Percentiles rank a stretch among this genome's conserved stretches.
phyloP scores from a whole-genome alignment of 768 basidiomycete species.

The Boletus fagicola region DNA sequence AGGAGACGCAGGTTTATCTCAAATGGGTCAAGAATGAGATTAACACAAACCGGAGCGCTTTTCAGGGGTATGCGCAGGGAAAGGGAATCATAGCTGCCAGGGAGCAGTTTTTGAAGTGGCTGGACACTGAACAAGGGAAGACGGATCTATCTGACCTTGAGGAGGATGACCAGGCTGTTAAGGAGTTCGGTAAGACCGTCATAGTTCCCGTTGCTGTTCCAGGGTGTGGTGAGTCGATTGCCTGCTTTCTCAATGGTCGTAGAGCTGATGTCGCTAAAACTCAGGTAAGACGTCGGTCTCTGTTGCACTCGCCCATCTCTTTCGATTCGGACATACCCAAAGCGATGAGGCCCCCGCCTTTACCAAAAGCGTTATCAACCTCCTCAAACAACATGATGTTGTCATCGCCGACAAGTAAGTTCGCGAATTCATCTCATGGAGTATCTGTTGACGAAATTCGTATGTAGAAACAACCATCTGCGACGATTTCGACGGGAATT shows the following conservation, averaged over 20 bases:
- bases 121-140: conserved; percentile 48
- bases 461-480: conserved; percentile 83
- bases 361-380: conserved; percentile 63
- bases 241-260: not conserved
- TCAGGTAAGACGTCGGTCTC: conserved; percentile 86
- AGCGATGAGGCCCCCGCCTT: conserved; percentile 81
- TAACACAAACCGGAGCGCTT: conserved; percentile 52
- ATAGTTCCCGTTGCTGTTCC: conserved; percentile 89
- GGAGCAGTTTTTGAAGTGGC: conserved; percentile 74
- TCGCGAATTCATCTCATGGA: not conserved
- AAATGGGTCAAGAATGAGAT: conserved; percentile 85
- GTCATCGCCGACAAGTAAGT: conserved; percentile 92
- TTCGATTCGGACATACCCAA: conserved; percentile 88
- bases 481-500: conserved; percentile 74
- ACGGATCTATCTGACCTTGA: conserved; percentile 29
- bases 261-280: not conserved
- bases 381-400: conserved; percentile 64
- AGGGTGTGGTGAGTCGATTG: conserved; percentile 70
- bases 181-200: conserved; percentile 66
- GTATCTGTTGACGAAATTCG: not conserved
- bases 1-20: conserved; percentile 78
- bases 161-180: conserved; percentile 15
- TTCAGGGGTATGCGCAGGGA: conserved; percentile 61
- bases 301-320: conserved; percentile 75
- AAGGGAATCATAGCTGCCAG: conserved; percentile 85